Evolutionary conservation across 2,329 filamentous ascomycete species (phyloP), one percentile per base, ranked within the genome.

Genomic region (Colletotrichum camelliae): DNA sequence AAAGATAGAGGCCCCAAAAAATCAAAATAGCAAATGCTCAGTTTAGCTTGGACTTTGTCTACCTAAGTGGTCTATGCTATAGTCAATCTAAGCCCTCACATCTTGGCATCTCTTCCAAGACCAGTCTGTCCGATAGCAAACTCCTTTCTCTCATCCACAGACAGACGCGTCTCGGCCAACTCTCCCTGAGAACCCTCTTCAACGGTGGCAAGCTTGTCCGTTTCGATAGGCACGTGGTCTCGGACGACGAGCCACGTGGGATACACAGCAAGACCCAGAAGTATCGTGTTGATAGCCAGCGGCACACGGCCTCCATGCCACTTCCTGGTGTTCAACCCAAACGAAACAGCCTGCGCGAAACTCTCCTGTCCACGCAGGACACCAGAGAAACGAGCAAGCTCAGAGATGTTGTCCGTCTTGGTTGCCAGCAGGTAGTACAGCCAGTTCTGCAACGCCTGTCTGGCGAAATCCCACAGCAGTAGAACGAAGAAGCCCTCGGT

Each of bases 401-500:
- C 89, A 1, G 88, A 89, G 73, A 91, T 90, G 66, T 90, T 90
- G 68, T 91, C 87, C 0, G 89, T 90, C 82, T 87, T 90, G 7
- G 87, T 89, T 0, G 89, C 87, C 2, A 91, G 81, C 21, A 91
- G 82, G 77, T 90, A 91, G 77, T 91, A 91, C 1, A 91, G 82
- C 88, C 88, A 91, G 70, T 90, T 91, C 79, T 91, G 89, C 24
- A 90, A 79, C 1, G 87, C 83, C 78, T 91, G 89, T 4, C 88
- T 83, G 3, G 88, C 83, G 77, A 90, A 90, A 9, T 85, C 83
- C 88, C 87, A 89, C 0, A 89, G 82, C 0, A 88, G 80, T 2
- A 89, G 76, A 4, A 89, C 88, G 66, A 89, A 89, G 73, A 88
- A 86, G 1, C 87, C 87, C 72, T 88, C 84, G 0, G 83, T 81